phyloP scores from a whole-genome alignment of 257 asterid genomes.

The Ballota nigra region DNA sequence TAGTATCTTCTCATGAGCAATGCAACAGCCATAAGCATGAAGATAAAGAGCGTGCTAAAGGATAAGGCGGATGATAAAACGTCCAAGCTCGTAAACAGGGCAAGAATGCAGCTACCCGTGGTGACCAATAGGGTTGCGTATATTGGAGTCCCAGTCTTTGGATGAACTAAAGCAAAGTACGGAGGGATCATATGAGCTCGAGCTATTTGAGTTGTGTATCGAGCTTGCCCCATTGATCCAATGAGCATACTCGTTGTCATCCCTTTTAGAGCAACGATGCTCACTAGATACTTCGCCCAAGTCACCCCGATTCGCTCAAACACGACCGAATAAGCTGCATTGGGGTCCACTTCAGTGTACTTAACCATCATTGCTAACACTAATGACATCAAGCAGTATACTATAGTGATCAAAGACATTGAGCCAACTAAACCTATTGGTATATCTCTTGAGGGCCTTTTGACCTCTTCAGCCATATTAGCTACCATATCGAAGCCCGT shows the following conservation, averaged over 20 bases:
- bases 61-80: slow-evolving; percentile 81
- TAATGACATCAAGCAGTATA: slow-evolving; percentile 82
- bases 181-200: slow-evolving; percentile 95
- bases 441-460: slow-evolving; percentile 79
- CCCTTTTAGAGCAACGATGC: slow-evolving; percentile 81
- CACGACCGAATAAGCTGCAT: slow-evolving; percentile 82
- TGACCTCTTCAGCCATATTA: slow-evolving; percentile 94
- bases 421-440: slow-evolving; percentile 87
- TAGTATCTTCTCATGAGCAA: slow-evolving; percentile 79
- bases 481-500: slow-evolving; percentile 97
- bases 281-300: slow-evolving; percentile 89
- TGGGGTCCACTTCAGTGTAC: slow-evolving; percentile 66
- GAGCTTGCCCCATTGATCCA: slow-evolving; percentile 95
- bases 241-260: slow-evolving; percentile 95
- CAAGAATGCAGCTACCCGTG: slow-evolving; percentile 62
- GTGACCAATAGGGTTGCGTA: slow-evolving; percentile 81
- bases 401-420: slow-evolving; percentile 73
- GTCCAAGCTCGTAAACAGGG: slow-evolving; percentile 85
- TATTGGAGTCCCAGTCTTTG: slow-evolving; percentile 79
- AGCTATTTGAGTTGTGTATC: slow-evolving; percentile 96
- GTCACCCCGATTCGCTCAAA: slow-evolving; percentile 66
- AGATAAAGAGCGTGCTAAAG: slow-evolving; percentile 80
- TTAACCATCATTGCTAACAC: slow-evolving; percentile 73
- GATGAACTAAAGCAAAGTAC: slow-evolving; percentile 80
- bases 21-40: slow-evolving; percentile 98